These are phyloP conservation scores for Taxawa tesnikishii DNA, from an alignment of 2,329 filamentous ascomycete species.

Conservation along the genomic window DNA sequence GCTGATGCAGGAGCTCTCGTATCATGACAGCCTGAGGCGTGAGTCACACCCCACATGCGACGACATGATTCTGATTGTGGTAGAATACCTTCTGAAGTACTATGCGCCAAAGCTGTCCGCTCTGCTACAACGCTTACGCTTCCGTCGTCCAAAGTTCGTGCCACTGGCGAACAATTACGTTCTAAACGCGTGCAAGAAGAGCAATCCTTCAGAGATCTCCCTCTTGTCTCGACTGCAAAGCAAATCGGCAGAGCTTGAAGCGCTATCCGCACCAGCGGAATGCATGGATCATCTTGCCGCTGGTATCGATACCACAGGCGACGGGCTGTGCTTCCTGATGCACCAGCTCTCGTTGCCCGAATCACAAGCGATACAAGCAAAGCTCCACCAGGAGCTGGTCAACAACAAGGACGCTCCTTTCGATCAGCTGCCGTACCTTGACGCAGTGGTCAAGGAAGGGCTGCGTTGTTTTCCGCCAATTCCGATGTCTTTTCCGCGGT, in stretches of 20 bases:
- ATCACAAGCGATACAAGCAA: slow-evolving; percentile 4
- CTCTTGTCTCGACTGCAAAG: slow-evolving; percentile 4
- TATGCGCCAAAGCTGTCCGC: slow-evolving; percentile 5
- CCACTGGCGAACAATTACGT: slow-evolving; percentile 5
- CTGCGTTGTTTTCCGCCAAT: slow-evolving; percentile 40
- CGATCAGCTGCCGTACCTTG: slow-evolving; percentile 29
- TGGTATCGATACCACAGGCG: slow-evolving; percentile 60
- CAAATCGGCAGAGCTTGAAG: slow-evolving; percentile 5
- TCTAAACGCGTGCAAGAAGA: not conserved
- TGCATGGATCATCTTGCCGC: slow-evolving; percentile 61
- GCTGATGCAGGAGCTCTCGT: slow-evolving; percentile 8
- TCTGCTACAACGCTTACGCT: not conserved
- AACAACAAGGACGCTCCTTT: slow-evolving; percentile 2
- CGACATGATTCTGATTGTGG: too few species aligned
- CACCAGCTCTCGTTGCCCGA: slow-evolving; percentile 54
- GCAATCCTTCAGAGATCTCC: not conserved
- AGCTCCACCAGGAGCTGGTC: slow-evolving; percentile 4
- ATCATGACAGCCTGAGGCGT: slow-evolving; percentile 7
- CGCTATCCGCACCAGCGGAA: slow-evolving; percentile 30
- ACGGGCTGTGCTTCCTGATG: slow-evolving; percentile 58
- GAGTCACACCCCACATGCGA: too few species aligned
- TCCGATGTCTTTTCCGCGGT: slow-evolving; percentile 36
- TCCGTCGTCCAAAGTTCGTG: not conserved
- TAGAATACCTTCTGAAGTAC: slow-evolving; percentile 7
- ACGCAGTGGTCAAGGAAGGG: slow-evolving; percentile 37